Evolutionary conservation across 371 early-diverging fungal genomes (phyloP), one percentile per base, ranked within the genome.

Genomic region (Catenaria anguillulae): DNA sequence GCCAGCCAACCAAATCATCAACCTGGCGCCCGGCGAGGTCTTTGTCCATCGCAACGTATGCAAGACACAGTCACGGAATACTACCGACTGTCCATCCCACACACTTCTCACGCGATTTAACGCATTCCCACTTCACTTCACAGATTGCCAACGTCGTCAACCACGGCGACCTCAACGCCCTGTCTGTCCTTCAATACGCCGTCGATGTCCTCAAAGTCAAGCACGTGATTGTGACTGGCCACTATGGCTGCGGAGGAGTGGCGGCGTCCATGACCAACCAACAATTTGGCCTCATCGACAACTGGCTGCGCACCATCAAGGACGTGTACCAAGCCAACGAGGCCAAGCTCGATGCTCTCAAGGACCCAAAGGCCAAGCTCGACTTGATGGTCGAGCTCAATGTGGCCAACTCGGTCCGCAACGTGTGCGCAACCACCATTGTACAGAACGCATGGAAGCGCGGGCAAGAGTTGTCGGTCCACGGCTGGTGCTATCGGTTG

Each of bases 101-200:
- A n/a, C 17, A 40, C 40, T 40, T 17, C 17, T 40, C 5, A 40
- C 40, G 40, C 40, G 40, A 10, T 40, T 40, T 40, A n/a, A n/a
- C n/a, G n/a, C n/a, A n/a, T n/a, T n/a, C n/a, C n/a, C n/a, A n/a
- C n/a, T n/a, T n/a, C n/a, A n/a, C n/a, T n/a, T n/a, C n/a, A 40
- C 40, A 40, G 40, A 92, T 97, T 62, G 97, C 94, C 67, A 95
- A 95, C 73, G 84, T 90, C 23, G 84, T 94, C 37, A 71, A 68
- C 10, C 76, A 80, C 64, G 74, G 80, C 36, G 97, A 97, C 68
- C 60, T 89, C 60, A 90, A 81, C 69, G 77, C 76, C 54, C 77
- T 88, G n/a, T 85, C 89, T 4, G 93, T 90, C 58, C 71, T 97
- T 34, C 89, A 94, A 70, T 97, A 88, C 68, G 90, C 96, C 35